Evolutionary conservation across 164 flowering plant species (phyloP).

Genomic region (Tetrastigma voinierianum): DNA sequence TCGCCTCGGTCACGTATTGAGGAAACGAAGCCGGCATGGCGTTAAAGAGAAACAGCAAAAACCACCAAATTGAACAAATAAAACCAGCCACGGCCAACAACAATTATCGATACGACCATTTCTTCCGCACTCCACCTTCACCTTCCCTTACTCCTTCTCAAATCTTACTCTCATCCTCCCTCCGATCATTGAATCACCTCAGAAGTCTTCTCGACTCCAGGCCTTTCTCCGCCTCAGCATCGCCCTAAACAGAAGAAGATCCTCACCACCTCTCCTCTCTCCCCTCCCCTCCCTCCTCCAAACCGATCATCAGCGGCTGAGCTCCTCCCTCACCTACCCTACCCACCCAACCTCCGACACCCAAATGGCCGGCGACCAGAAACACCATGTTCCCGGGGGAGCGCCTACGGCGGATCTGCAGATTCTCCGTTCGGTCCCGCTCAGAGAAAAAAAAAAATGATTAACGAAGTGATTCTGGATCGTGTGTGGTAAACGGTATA

Average conservation of each 20-base stretch:
- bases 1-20: constrained; percentile 82
- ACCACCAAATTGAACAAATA: constrained; percentile 64
- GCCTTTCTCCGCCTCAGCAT: constrained; percentile 43
- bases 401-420: too few relatives aligned
- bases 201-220: constrained; percentile 11
- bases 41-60: constrained; percentile 49
- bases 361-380: too few relatives aligned
- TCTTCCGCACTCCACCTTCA: constrained; percentile 1
- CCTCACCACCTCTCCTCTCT: not conserved
- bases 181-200: not conserved
- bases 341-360: not conserved
- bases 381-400: too few relatives aligned
- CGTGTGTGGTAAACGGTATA: too few relatives aligned
- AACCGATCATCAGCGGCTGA: not conserved
- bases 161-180: constrained; percentile 12
- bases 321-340: not conserved
- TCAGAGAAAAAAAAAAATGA: too few relatives aligned
- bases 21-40: constrained; percentile 87
- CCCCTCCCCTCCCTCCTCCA: not conserved
- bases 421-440: too few relatives aligned
- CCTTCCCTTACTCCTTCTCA: constrained; percentile 3
- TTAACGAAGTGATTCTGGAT: too few relatives aligned
- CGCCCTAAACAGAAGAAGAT: constrained; percentile 14
- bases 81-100: constrained; percentile 60
- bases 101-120: constrained; percentile 48